Evolutionary conservation across 495 filamentous ascomycete genomes (phyloP).

Genomic region (Extremus antarcticus): DNA sequence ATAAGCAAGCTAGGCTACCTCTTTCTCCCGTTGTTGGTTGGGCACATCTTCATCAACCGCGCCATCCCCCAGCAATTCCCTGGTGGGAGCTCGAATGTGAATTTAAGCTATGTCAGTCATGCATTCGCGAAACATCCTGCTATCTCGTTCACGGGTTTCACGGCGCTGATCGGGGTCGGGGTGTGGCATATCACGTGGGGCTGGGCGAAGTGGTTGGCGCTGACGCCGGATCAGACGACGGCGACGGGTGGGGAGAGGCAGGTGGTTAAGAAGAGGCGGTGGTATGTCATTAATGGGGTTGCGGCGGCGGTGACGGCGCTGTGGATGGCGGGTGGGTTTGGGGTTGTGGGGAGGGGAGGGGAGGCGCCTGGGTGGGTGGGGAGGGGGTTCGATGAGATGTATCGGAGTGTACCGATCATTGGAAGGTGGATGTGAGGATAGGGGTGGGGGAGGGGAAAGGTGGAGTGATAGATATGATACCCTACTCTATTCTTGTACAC

Average conservation of each 20-base stretch:
- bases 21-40: conserved; percentile 49
- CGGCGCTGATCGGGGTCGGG: conserved; percentile 53
- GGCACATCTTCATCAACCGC: conserved; percentile 63
- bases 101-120: conserved; percentile 72
- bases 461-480: neutral
- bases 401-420: conserved; percentile 43
- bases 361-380: conserved; percentile 64
- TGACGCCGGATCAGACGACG: conserved; percentile 35
- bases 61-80: conserved; percentile 60
- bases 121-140: conserved; percentile 61
- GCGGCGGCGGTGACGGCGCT: conserved; percentile 45
- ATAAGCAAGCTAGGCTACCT: conserved; percentile 58
- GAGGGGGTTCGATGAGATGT: conserved; percentile 63
- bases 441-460: too few species aligned
- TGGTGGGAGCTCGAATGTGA: conserved; percentile 71
- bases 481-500: neutral
- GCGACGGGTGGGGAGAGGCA: conserved; percentile 40
- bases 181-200: conserved; percentile 78
- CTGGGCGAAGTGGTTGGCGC: conserved; percentile 60
- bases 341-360: conserved; percentile 65
- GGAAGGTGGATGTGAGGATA: conserved; percentile 41
- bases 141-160: conserved; percentile 57
- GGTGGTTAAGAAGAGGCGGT: conserved; percentile 46
- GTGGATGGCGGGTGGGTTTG: conserved; percentile 75
- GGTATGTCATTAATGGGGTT: conserved; percentile 58